These are phyloP conservation scores for Skeletonema costatum DNA, from an alignment of 108 stramenopile species.

Conservation along the genomic window DNA sequence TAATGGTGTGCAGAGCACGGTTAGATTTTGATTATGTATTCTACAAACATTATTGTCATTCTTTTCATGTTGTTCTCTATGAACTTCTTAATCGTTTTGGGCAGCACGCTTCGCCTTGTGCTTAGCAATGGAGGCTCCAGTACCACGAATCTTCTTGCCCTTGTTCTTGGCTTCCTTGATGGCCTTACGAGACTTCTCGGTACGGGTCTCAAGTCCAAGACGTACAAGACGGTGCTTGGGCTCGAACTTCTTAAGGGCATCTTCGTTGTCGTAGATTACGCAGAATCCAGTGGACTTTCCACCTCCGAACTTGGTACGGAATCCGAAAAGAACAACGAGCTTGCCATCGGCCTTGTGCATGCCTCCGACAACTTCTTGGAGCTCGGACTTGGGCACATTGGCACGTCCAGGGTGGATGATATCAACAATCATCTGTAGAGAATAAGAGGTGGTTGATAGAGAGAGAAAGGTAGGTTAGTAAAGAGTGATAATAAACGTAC, in stretches of 20 bases:
- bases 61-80: conserved; percentile 14
- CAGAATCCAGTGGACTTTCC: conserved; percentile 98
- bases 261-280: conserved; percentile 96
- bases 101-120: conserved; percentile 99
- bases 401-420: conserved; percentile 97
- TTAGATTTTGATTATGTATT: background rate
- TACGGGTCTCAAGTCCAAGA: conserved; percentile 82
- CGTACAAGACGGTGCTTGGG: conserved; percentile 95
- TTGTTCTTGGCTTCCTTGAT: conserved; percentile 99
- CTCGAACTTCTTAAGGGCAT: conserved; percentile 95
- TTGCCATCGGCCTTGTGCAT: conserved; percentile 96
- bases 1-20: conserved; percentile 30
- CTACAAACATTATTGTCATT: conserved; percentile 6
- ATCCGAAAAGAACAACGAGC: conserved; percentile 90
- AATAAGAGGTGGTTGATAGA: background rate
- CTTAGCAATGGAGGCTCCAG: conserved; percentile 96
- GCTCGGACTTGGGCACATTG: conserved; percentile 92
- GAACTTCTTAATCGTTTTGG: conserved; percentile 62
- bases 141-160: conserved; percentile 97
- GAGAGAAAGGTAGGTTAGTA: conserved; percentile 10
- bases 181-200: conserved; percentile 95
- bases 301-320: conserved; percentile 97
- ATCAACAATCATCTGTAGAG: conserved; percentile 91
- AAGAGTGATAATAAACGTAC: background rate
- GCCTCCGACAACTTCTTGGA: conserved; percentile 90